Evolutionary conservation across 2,329 filamentous ascomycete genomes (phyloP).

Genomic region (Aspergillus melleus): DNA sequence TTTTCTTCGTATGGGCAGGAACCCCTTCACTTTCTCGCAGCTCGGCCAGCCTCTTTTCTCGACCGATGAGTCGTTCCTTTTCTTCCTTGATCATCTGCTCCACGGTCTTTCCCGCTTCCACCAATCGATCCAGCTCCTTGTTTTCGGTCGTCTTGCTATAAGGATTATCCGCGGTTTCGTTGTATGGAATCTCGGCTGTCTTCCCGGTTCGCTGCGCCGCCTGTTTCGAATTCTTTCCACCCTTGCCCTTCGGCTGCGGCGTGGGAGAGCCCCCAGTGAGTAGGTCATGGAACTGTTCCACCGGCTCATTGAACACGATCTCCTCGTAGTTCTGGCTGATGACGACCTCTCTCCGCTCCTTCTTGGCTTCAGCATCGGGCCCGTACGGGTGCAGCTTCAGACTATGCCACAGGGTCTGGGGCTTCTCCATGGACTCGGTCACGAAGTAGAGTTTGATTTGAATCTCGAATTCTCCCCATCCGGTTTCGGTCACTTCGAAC

Average conservation of each 20-base stretch:
- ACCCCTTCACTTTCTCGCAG: conserved; percentile 47
- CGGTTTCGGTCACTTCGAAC: conserved; percentile 87
- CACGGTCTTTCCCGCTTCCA: conserved; percentile 60
- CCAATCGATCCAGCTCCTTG: conserved; percentile 65
- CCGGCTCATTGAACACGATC: conserved; percentile 95
- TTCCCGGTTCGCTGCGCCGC: conserved; percentile 54
- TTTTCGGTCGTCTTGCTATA: conserved; percentile 72
- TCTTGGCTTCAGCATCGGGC: conserved; percentile 71
- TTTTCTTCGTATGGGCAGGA: conserved; percentile 42
- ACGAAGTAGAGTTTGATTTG: conserved; percentile 93
- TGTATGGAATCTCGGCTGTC: conserved; percentile 72
- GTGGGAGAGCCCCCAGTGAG: conserved; percentile 68
- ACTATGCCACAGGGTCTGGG: conserved; percentile 92
- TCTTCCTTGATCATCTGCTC: conserved; percentile 64
- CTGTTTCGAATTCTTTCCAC: conserved; percentile 56
- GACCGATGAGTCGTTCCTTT: conserved; percentile 60
- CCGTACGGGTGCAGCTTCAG: conserved; percentile 90
- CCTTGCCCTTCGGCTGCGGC: conserved; percentile 56
- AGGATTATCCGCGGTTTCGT: conserved; percentile 66
- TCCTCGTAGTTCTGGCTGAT: conserved; percentile 85
- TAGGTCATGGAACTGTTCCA: conserved; percentile 84
- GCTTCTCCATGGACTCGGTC: conserved; percentile 84
- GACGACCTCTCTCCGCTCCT: conserved; percentile 64
- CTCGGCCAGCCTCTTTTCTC: conserved; percentile 62
- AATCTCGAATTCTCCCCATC: conserved; percentile 98